These are phyloP conservation scores for Dillenia turbinata DNA, from an alignment of 164 flowering plant species.

Conservation along the genomic window DNA sequence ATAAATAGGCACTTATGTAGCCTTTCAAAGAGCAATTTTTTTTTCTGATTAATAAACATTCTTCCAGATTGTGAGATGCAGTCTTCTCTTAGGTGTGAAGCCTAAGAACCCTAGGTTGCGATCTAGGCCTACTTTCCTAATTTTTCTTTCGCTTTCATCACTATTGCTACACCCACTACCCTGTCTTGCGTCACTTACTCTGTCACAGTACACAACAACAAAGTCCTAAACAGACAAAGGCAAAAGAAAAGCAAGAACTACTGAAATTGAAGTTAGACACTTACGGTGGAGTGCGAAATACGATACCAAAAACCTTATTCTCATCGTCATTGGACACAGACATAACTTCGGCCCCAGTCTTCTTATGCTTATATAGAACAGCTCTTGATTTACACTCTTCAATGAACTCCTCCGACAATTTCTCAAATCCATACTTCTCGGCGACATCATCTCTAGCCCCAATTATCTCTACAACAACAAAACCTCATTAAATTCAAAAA, in stretches of 20 bases:
- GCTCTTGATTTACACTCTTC: constrained; percentile 86
- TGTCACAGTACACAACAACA: too few relatives aligned
- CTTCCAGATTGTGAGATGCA: too few relatives aligned
- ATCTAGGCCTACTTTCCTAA: too few relatives aligned
- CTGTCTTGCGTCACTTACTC: too few relatives aligned
- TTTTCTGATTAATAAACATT: too few relatives aligned
- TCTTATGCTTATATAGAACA: constrained; percentile 75
- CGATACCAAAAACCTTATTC: constrained; percentile 96
- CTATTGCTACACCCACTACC: too few relatives aligned
- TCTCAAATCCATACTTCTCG: constrained; percentile 78
- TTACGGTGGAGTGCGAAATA: constrained; percentile 96
- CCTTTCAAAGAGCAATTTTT: too few relatives aligned
- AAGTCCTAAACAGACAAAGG: not conserved
- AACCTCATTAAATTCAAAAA: not conserved
- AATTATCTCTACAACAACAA: constrained; percentile 32
- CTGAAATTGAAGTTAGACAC: constrained; percentile 15
- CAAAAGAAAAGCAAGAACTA: not conserved
- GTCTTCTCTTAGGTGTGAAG: too few relatives aligned
- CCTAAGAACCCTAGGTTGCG: too few relatives aligned
- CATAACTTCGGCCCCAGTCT: constrained; percentile 91
- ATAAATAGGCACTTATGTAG: too few relatives aligned
- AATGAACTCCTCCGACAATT: constrained; percentile 76
- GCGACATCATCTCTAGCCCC: constrained; percentile 58
- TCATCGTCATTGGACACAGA: constrained; percentile 89
- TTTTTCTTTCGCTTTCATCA: too few relatives aligned